Evolutionary conservation across 2,329 filamentous ascomycete species (phyloP), one percentile per base, ranked within the genome.

Genomic region (Paracamarosporium sp.): DNA sequence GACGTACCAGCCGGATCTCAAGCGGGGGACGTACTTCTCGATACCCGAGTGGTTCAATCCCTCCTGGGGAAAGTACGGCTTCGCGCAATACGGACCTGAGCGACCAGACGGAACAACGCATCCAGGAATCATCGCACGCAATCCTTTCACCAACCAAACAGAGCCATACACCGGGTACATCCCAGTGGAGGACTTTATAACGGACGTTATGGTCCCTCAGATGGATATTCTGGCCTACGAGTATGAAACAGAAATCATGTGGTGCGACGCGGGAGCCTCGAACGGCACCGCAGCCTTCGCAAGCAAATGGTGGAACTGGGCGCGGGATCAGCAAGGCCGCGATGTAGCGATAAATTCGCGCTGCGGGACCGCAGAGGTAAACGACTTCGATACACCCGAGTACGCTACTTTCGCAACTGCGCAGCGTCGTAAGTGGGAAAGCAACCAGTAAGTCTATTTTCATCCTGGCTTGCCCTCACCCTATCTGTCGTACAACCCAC

Each of bases 371-470:
- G 76, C 82, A 0, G 79, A 43, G 25, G 48, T 51, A 11, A 51
- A 80, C 11, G 85, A 88, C 72, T 88, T 86, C 63, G 85, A 87
- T 66, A 88, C 85, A 0, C 85, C 85, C 0, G 85, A 88, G 68
- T 88, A 87, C 66, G 74, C 77, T 25, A 78, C 77, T 6, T 85
- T 82, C 65, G 72, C 77, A 2, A 78, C 80, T 3, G 79, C 82
- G 8, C 83, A 85, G 67, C 68, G 76, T 27, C 77, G 83, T 25
- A 87, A 88, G 69, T 88, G 85, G 85, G 86, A 88, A 72, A 51
- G 48, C 28, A 51, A 51, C 17, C 36, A 33, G 44, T 47, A 24
- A 47, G 44, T 47, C 8, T n/a, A n/a, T n/a, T n/a, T n/a, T n/a
- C n/a, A n/a, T n/a, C n/a, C n/a, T n/a, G n/a, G n/a, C n/a, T n/a